These are phyloP conservation scores for Kernera saxatilis DNA, from an alignment of 345 rosid species.

Conservation along the genomic window DNA sequence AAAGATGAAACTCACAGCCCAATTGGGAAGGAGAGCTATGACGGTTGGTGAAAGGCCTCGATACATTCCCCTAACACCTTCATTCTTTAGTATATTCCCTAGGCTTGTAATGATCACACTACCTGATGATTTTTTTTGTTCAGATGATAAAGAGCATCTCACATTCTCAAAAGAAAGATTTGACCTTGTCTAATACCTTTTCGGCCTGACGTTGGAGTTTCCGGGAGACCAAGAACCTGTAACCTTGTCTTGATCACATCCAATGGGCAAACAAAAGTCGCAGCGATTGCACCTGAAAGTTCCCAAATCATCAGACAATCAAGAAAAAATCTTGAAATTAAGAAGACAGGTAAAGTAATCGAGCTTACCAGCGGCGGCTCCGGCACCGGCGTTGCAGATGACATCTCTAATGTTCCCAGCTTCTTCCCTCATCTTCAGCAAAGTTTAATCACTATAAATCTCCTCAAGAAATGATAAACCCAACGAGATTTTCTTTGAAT, in stretches of 20 bases:
- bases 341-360: neutral
- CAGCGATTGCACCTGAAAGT: conserved; percentile 68
- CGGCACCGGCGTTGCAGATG: conserved; percentile 53
- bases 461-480: neutral
- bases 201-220: conserved; percentile 37
- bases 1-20: conserved; percentile 65
- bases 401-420: conserved; percentile 23
- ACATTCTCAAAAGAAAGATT: no score
- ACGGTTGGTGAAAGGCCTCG: conserved; percentile 91
- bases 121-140: no score
- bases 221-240: conserved; percentile 79
- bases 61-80: conserved; percentile 69
- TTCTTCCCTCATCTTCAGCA: conserved; percentile 27
- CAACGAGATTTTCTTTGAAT: no score
- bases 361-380: conserved; percentile 75
- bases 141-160: no score
- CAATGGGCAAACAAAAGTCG: conserved; percentile 81
- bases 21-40: conserved; percentile 80
- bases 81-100: conserved; percentile 48
- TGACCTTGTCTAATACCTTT: conserved; percentile 46
- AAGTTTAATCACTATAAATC: neutral
- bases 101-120: conserved; percentile 59
- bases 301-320: neutral
- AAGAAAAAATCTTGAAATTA: neutral
- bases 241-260: conserved; percentile 92